These are phyloP conservation scores for Colletotrichum tanaceti DNA, from an alignment of 2,329 filamentous ascomycete species.

Conservation along the genomic window DNA sequence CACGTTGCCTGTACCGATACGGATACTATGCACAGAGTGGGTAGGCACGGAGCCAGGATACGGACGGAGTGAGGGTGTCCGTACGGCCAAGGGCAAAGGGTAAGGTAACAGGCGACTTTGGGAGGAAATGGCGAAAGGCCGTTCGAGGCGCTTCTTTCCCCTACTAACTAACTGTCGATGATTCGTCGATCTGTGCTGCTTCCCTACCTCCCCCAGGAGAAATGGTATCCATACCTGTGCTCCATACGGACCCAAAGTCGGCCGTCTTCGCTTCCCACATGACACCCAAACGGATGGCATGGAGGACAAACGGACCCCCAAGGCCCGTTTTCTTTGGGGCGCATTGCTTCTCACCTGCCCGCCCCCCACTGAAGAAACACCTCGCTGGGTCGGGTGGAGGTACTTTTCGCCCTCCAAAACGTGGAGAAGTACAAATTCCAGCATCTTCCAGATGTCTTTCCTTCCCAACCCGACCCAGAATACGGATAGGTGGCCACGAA, in stretches of 20 bases:
- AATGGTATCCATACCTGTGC: too few species aligned
- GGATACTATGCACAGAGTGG: too few species aligned
- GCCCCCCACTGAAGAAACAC: constrained; percentile 20
- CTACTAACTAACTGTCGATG: constrained; percentile 19
- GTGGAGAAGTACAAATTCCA: constrained; percentile 28
- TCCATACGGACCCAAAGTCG: constrained; percentile 16
- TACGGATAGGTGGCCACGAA: background rate
- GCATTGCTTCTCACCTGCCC: background rate
- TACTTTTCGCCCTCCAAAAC: background rate
- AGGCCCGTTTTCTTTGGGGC: constrained; percentile 1
- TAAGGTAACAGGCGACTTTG: background rate
- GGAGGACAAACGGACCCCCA: constrained; percentile 6
- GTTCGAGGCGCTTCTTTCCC: background rate
- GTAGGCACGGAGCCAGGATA: too few species aligned
- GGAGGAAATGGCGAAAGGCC: background rate
- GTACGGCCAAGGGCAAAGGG: background rate
- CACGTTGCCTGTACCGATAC: too few species aligned
- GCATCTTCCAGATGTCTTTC: constrained; percentile 25
- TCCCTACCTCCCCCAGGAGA: constrained; percentile 2
- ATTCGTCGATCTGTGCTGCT: constrained; percentile 26
- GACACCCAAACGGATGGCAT: background rate
- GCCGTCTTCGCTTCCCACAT: background rate
- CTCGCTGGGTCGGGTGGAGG: constrained; percentile 3
- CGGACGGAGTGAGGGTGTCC: too few species aligned
- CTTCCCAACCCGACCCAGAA: background rate